Evolutionary conservation across 208 protist genomes (phyloP), one percentile per base, ranked within the genome.

Genomic region (Acanthamoeba castellanii): DNA sequence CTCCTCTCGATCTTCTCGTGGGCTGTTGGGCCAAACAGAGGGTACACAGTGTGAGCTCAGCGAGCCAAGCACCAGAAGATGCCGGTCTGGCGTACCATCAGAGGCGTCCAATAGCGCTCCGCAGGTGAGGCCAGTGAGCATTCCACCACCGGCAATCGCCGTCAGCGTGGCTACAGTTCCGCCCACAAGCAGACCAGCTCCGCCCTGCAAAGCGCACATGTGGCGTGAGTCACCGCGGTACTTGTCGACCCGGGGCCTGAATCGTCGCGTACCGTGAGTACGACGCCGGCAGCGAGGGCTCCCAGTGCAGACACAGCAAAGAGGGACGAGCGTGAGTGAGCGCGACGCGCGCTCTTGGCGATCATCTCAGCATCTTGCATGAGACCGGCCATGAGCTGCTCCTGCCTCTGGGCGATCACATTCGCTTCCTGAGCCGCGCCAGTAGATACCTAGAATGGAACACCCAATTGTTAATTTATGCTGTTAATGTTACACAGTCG

Each of bases 1-100:
- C 81, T 27, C 50, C 32, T 34, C 81, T 89, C 81, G 34, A 89
- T 66, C 81, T 64, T 89, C 55, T 89, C 81, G 50, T 89, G 81
- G 22, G 81, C 78, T 87, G 78, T 14, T 1, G 18, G 25, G 32
- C 9, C 37, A 59, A 6, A n/a, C 5, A 34, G 20, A 14, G 14
- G n/a, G 18, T 9, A 8, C 6, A 8, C 30, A 14, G 0, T 1
- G 25, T 30, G 32, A 55, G 45, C 4, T 20, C 37, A 27, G 37
- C 2, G 7, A 37, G 52, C 27, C 20, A 37, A 34, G 6, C 32
- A 78, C 27, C 4, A 74, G 66, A 78, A 45, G 34, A 45, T 16
- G 32, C 3, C 13, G 6, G 9, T 3, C 27, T 14, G 22, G 34
- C 32, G 78, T 87, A 87, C 78, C 81, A 66, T 89, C 81, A 25